Evolutionary conservation across 1,284 basidiomycete genomes (phyloP), one percentile per base, ranked within the genome.

Genomic region (Sporisorium graminicola): DNA sequence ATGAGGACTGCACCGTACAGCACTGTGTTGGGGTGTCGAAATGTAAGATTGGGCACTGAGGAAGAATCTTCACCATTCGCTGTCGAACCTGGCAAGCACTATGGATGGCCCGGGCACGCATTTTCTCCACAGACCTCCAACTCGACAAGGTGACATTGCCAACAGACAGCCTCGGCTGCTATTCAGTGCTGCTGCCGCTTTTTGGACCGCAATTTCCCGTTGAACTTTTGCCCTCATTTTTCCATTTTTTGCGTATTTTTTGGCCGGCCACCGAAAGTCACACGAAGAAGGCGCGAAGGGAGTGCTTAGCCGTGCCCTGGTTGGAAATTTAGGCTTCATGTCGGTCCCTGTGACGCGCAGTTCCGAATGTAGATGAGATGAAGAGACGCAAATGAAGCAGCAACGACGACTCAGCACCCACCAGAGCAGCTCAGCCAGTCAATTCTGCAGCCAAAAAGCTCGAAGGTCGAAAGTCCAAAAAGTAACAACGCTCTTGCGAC

Each of bases 81-180:
- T 37, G 51, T 53, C 52, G 22, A 27, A 37, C 37, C 37, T 27
- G 31, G 20, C 16, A 9, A n/a, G n/a, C n/a, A n/a, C n/a, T n/a
- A n/a, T n/a, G n/a, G 24, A 59, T 59, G 58, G 50, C 53, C 58
- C 47, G 50, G 5, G 52, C 43, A 33, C 59, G 9, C 33, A 22
- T n/a, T 40, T n/a, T 18, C 4, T 40, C 37, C 37, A 40, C 37
- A 3, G 37, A 18, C 54, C 60, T n/a, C n/a, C n/a, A n/a, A n/a
- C n/a, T n/a, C n/a, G n/a, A n/a, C n/a, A n/a, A n/a, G n/a, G n/a
- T n/a, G 22, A 55, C 35, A 13, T 16, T 22, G 24, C 12, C 55
- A 2, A 31, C 13, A 13, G 50, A 33, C 31, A 35, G 50, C 8
- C 14, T 22, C n/a, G 2, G 50, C n/a, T 24, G 50, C 29, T 51